These are phyloP conservation scores for Backusella luteola DNA, from an alignment of 192 early-diverging fungal genomes.

Conservation along the genomic window DNA sequence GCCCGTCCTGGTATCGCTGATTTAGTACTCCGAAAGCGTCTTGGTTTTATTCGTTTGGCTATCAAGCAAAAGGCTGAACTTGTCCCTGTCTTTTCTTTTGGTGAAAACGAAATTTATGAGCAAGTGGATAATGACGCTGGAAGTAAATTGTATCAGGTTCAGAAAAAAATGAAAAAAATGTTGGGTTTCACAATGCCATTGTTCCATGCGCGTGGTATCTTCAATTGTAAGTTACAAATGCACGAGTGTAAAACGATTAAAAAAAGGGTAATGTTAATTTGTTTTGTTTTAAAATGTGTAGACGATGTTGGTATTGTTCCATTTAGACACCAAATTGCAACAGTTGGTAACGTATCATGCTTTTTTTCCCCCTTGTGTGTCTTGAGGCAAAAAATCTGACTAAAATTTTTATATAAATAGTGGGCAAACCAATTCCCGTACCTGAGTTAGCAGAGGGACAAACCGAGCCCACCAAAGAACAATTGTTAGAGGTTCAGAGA, in stretches of 20 bases:
- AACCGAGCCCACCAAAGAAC: slow-evolving; percentile 58
- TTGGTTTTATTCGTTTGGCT: slow-evolving; percentile 92
- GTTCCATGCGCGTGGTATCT: slow-evolving; percentile 85
- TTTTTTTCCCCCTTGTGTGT: background rate
- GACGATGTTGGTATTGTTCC: slow-evolving; percentile 55
- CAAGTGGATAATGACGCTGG: slow-evolving; percentile 70
- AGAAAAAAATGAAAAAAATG: slow-evolving; percentile 67
- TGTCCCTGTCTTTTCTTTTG: slow-evolving; percentile 91
- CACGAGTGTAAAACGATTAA: slow-evolving; percentile 19
- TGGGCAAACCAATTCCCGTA: slow-evolving; percentile 68
- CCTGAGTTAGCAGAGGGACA: slow-evolving; percentile 41
- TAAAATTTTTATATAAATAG: slow-evolving; percentile 21
- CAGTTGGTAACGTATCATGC: slow-evolving; percentile 31
- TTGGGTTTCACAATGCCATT: slow-evolving; percentile 75
- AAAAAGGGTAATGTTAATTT: background rate
- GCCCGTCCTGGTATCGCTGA: slow-evolving; percentile 65
- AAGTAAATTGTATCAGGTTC: slow-evolving; percentile 64
- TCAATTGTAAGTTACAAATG: slow-evolving; percentile 68
- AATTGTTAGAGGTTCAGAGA: slow-evolving; percentile 59
- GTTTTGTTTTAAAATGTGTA: slow-evolving; percentile 24
- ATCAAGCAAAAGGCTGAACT: slow-evolving; percentile 71
- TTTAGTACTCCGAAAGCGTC: slow-evolving; percentile 72
- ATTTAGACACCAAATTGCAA: slow-evolving; percentile 45
- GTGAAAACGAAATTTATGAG: slow-evolving; percentile 90
- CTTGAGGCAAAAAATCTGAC: background rate